Base-by-base conservation (phyloP, 2,329 filamentous ascomycete genomes). In the Monosporascus sp. region DNA sequence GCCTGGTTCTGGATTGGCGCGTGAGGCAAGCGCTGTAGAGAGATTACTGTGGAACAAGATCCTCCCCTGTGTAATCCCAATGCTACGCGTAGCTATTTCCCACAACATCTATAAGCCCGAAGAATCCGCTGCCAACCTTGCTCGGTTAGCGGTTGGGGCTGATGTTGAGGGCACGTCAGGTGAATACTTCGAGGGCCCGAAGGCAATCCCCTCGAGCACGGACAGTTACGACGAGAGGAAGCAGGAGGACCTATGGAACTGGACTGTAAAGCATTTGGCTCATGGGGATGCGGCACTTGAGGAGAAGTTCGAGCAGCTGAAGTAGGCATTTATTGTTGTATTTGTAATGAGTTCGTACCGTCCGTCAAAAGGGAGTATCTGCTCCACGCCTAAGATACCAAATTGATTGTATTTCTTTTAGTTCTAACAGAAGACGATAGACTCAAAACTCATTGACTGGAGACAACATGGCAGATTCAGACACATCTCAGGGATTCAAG, bases 191-290 rank as follows among this genome's bases (percentile, higher is more conserved):
- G 72, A 79, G 59, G 73, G 68, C 0, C 56, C 49, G 41, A 70
- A 67, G 56, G 59, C 68, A 55, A 73, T 74, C n/a, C 60, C 63
- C 53, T 73, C 69, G 9, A 77, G 75, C 56, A 61, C 62, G 22
- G 70, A 68, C 41, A 80, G 75, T 55, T 73, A 75, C 54, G 67
- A 73, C 48, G 63, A 69, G 60, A 57, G 50, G 27, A 75, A 77
- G 60, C 77, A 79, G 61, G 72, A 80, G 17, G 74, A 78, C 56
- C 55, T 79, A 35, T 79, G 74, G 74, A 50, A 63, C 20, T 80
- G 76, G 76, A 80, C 75, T 7, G 61, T 76, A 37, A 49, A 52
- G 46, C 48, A 44, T 38, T 50, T 58, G 27, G 54, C 53, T 25
- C 48, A 48, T n/a, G 52, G 47, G 9, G 53, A 55, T 7, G 52